Percentiles rank a stretch among this genome's conserved stretches.
Evolutionary conservation across 768 basidiomycete genomes (phyloP).

Genomic region (Russula abietina): DNA sequence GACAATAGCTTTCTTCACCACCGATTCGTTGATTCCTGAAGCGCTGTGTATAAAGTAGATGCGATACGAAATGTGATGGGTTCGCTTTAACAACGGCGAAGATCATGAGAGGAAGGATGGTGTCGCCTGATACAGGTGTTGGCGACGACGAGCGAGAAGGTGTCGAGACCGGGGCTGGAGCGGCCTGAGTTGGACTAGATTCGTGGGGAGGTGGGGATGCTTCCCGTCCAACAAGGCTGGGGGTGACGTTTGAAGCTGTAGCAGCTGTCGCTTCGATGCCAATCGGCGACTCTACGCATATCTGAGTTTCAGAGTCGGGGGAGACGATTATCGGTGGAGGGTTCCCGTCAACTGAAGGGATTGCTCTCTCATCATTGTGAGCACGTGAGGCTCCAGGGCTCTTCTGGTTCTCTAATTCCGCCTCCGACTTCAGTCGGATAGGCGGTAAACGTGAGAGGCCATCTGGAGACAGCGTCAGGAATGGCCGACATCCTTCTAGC

Average conservation of each 20-base stretch:
- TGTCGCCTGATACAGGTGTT: constrained; percentile 73
- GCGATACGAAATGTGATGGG: constrained; percentile 71
- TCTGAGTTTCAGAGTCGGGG: constrained; percentile 22
- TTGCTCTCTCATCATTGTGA: constrained; percentile 13
- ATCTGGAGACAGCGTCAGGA: constrained; percentile 38
- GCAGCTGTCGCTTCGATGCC: neutral
- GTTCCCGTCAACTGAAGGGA: constrained; percentile 5
- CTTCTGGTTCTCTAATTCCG: constrained; percentile 37
- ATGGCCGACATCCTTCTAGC: neutral
- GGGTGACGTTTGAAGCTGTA: neutral
- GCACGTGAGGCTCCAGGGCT: constrained; percentile 28
- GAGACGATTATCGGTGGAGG: constrained; percentile 28
- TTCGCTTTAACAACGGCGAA: constrained; percentile 92
- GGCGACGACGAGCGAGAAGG: constrained; percentile 27
- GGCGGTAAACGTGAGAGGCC: constrained; percentile 70
- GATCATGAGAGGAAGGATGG: constrained; percentile 89
- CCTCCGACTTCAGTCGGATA: constrained; percentile 65
- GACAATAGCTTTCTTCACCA: constrained; percentile 88
- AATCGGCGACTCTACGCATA: constrained; percentile 12
- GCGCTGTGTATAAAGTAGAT: constrained; percentile 58
- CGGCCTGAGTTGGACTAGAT: neutral
- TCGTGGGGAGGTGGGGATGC: neutral
- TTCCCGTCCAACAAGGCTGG: neutral
- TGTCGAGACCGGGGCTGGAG: constrained; percentile 19
- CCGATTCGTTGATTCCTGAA: constrained; percentile 52